Base-by-base conservation (phyloP, 768 basidiomycete species). In the Coprinopsis marcescibilis region DNA sequence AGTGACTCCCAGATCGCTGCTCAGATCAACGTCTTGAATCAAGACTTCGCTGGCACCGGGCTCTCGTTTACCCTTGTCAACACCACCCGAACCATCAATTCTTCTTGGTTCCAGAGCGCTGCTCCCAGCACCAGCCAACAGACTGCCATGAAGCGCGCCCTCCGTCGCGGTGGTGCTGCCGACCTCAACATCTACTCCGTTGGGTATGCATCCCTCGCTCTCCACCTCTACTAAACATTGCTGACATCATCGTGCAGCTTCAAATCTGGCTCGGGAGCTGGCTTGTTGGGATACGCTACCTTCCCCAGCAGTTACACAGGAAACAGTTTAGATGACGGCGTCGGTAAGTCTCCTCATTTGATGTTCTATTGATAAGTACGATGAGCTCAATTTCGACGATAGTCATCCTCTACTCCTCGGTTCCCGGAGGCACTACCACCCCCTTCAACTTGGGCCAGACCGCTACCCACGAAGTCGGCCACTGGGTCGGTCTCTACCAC, bases 401-500 rank as follows among this genome's bases (percentile, higher is more conserved):
- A 36, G 67, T 69, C 26, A 71, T 71, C n/a, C 58, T 68, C 20
- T 70, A 47, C 52, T 69, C 67, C 33, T 66, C 68, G 23, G 52
- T 71, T 35, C 71, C 73, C 0, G 68, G 72, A 36, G 79, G 77
- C 17, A 59, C 64, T 29, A 57, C 66, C 3, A 25, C 55, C 11
- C 60, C 61, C 45, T 78, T 68, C 61, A 66, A 79, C 60, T 60
- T 67, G 21, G 69, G 70, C 11, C 14, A 58, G 57, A 80, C 73
- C 30, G 52, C 73, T 47, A 76, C 71, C 13, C 79, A 81, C 55
- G 79, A 81, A 59, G 72, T 68, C 37, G 76, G 78, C 19, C 77
- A 79, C 64, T 81, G 78, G 77, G 63, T 77, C 49, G 77, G 78
- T 23, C 67, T 78, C 21, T 77, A 68, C 61, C 77, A 78, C 62